phyloP scores from a whole-genome alignment of 345 rosid genomes.

The Eucalyptus sp. region DNA sequence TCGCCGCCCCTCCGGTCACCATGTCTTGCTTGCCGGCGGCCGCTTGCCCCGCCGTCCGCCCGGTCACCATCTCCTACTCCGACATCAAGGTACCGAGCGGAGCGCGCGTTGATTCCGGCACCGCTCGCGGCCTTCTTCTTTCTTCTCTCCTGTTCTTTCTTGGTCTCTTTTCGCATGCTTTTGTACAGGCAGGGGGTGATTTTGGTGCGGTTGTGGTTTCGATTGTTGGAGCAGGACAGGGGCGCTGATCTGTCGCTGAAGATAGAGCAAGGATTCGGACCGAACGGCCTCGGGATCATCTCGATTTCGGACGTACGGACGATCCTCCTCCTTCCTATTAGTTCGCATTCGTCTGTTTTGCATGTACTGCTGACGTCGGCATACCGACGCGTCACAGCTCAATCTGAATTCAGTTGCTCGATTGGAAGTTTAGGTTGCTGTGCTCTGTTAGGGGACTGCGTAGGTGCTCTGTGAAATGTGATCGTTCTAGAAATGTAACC shows the following conservation, averaged over 20 bases:
- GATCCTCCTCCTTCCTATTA: not conserved
- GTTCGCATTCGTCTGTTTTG: not conserved
- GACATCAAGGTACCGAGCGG: constrained; percentile 45
- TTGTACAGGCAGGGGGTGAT: not conserved
- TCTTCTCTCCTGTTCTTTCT: too few species aligned
- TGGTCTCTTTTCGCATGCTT: not conserved
- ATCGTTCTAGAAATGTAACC: not conserved
- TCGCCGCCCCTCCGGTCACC: not conserved
- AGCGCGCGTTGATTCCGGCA: not conserved
- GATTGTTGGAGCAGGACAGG: constrained; percentile 38
- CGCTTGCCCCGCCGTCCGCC: constrained; percentile 37
- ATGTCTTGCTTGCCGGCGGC: constrained; percentile 16
- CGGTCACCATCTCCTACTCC: constrained; percentile 61
- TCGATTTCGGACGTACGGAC: constrained; percentile 45
- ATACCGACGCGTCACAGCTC: not conserved
- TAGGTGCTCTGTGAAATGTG: not conserved
- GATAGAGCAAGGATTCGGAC: constrained; percentile 86
- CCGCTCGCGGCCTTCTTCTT: not conserved
- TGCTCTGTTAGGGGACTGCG: not conserved
- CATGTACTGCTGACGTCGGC: not conserved
- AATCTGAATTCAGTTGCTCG: not conserved
- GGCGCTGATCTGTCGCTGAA: constrained; percentile 43
- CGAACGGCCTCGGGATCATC: constrained; percentile 76
- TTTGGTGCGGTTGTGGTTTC: not conserved
- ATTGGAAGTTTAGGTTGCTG: not conserved